Evolutionary conservation across 2,329 filamentous ascomycete genomes (phyloP).

Genomic region (Fusarium globosum): DNA sequence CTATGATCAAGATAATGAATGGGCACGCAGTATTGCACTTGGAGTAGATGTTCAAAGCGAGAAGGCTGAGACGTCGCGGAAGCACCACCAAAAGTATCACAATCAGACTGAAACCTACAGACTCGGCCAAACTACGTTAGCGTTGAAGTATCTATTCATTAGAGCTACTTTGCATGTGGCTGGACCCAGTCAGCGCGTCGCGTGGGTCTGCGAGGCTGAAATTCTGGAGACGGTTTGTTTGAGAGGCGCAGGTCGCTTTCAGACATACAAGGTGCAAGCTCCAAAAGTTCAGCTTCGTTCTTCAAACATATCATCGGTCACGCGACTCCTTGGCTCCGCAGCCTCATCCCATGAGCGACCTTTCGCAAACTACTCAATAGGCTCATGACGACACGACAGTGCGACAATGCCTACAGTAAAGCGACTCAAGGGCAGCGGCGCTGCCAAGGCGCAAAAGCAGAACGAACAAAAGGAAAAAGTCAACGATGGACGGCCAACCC

Average conservation of each 20-base stretch:
- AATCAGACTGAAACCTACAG: background rate
- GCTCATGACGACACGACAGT: slow-evolving; percentile 40
- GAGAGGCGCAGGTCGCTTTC: slow-evolving; percentile 37
- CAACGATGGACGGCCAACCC: slow-evolving; percentile 59
- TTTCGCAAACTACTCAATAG: slow-evolving; percentile 10
- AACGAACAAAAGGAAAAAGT: slow-evolving; percentile 54
- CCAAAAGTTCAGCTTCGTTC: slow-evolving; percentile 17
- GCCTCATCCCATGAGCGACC: slow-evolving; percentile 10
- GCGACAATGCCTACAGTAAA: slow-evolving; percentile 68
- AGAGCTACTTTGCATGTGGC: slow-evolving; percentile 33
- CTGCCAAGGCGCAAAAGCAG: slow-evolving; percentile 52
- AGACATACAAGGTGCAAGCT: slow-evolving; percentile 30
- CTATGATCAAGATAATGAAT: slow-evolving; percentile 10
- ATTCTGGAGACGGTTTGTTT: slow-evolving; percentile 44
- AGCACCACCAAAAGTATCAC: slow-evolving; percentile 13
- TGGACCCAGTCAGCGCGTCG: slow-evolving; percentile 32
- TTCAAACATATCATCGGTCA: slow-evolving; percentile 18
- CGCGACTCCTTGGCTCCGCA: slow-evolving; percentile 21
- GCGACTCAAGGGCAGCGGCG: slow-evolving; percentile 65
- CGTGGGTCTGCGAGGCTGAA: slow-evolving; percentile 51
- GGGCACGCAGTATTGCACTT: slow-evolving; percentile 12
- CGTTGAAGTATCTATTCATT: slow-evolving; percentile 14
- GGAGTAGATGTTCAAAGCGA: slow-evolving; percentile 15
- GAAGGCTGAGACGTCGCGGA: slow-evolving; percentile 40
- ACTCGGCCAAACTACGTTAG: too few species aligned